Percentiles rank a stretch among this genome's conserved stretches.
Conservation (phyloP, 768 basidiomycete genomes). For the Lactarius psammicola region DNA sequence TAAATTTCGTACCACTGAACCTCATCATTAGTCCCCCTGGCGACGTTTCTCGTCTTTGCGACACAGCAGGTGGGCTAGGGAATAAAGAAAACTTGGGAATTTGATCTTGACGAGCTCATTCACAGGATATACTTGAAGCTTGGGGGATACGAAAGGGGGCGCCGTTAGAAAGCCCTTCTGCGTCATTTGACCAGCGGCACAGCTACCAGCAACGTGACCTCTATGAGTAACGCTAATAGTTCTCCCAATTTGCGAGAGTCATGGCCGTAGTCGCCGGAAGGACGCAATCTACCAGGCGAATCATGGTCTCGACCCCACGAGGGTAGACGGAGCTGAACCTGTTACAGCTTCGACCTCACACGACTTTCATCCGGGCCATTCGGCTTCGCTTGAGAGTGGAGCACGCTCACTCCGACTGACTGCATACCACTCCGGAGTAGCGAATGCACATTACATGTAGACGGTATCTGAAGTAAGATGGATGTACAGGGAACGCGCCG, state of each 20-base stretch:
- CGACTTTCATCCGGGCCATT: neutral
- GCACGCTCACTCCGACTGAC: neutral
- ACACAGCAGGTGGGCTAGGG: constrained; percentile 44
- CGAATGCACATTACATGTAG: constrained; percentile 1
- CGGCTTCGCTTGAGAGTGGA: neutral
- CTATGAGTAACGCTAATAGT: too few species aligned
- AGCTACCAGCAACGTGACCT: neutral
- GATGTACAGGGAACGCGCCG: constrained; percentile 18
- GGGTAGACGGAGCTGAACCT: neutral
- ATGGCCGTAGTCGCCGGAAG: neutral
- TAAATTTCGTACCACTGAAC: constrained; percentile 16
- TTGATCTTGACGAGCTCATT: neutral
- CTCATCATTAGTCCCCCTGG: constrained; percentile 45
- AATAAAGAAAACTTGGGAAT: neutral
- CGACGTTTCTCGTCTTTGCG: constrained; percentile 49
- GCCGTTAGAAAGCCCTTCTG: neutral
- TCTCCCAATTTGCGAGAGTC: neutral
- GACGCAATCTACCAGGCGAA: neutral
- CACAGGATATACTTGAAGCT: constrained; percentile 41
- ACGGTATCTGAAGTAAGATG: constrained; percentile 19
- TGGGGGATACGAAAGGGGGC: constrained; percentile 25
- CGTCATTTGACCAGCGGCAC: neutral
- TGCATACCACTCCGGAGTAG: neutral
- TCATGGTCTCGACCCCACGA: neutral
- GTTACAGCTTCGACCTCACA: neutral